These are phyloP conservation scores for Dianthus caryophyllus DNA, from an alignment of 148 eudicot genomes.

Conservation along the genomic window DNA sequence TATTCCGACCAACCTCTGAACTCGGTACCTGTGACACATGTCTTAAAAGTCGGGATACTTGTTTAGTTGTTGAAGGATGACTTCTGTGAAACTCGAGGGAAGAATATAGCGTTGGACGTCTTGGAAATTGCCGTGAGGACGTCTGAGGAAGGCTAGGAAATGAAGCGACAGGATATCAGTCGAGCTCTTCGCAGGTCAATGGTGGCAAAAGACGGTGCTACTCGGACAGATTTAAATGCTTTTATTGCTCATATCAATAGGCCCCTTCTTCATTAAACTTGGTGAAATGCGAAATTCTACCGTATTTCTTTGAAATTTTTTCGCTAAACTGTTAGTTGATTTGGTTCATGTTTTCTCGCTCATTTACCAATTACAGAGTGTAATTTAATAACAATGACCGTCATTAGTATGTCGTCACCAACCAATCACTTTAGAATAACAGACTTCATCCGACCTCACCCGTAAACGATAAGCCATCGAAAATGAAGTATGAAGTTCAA, in stretches of 20 bases:
- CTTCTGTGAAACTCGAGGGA: slow-evolving; percentile 26
- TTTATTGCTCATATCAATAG: slow-evolving; percentile 18
- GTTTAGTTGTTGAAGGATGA: slow-evolving; percentile 37
- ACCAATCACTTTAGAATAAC: too few species aligned
- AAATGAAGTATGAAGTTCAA: too few species aligned
- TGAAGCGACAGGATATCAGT: slow-evolving; percentile 35
- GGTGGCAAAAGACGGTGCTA: slow-evolving; percentile 33
- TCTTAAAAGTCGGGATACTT: slow-evolving; percentile 29
- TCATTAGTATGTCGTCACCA: too few species aligned
- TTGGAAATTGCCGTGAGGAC: slow-evolving; percentile 28
- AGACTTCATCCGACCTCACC: too few species aligned
- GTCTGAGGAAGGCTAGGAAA: slow-evolving; percentile 32
- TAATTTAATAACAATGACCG: too few species aligned
- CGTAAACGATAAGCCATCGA: too few species aligned
- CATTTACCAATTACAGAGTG: too few species aligned
- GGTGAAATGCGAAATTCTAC: too few species aligned
- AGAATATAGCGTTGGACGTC: slow-evolving; percentile 19
- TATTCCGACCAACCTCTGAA: slow-evolving; percentile 35
- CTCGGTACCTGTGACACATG: slow-evolving; percentile 26
- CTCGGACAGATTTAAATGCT: slow-evolving; percentile 36
- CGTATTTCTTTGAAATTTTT: too few species aligned
- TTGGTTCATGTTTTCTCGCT: too few species aligned
- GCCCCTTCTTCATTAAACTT: too few species aligned
- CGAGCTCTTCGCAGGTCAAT: slow-evolving; percentile 14
- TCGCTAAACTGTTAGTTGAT: too few species aligned